Evolutionary conservation across 1,139 yeast genomes (phyloP).

Genomic region (Candida sp.): DNA sequence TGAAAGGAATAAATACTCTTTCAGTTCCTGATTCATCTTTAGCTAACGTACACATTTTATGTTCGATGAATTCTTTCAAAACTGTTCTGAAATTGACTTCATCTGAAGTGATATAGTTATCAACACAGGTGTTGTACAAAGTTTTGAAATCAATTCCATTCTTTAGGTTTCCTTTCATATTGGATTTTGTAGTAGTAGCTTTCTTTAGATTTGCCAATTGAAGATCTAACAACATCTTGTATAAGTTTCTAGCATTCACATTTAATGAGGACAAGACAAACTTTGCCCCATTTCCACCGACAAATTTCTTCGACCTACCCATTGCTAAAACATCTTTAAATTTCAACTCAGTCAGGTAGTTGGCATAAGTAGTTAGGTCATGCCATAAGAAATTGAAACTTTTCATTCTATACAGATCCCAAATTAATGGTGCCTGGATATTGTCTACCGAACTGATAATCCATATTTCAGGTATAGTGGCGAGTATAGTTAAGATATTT

Average conservation of each 20-base stretch:
- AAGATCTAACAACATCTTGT: slow-evolving; percentile 56
- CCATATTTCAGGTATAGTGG: slow-evolving; percentile 62
- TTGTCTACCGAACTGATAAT: slow-evolving; percentile 75
- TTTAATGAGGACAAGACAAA: slow-evolving; percentile 83
- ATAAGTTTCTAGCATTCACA: slow-evolving; percentile 70
- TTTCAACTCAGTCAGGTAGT: slow-evolving; percentile 68
- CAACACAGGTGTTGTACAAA: slow-evolving; percentile 67
- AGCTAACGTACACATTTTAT: slow-evolving; percentile 74
- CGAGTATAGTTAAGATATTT: slow-evolving; percentile 60
- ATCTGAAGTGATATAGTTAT: slow-evolving; percentile 80
- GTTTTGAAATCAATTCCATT: slow-evolving; percentile 61
- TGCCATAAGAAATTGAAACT: slow-evolving; percentile 84
- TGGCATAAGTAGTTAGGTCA: slow-evolving; percentile 72
- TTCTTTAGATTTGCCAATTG: slow-evolving; percentile 62
- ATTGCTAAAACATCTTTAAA: slow-evolving; percentile 71
- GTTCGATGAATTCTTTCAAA: slow-evolving; percentile 86
- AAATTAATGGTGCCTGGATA: slow-evolving; percentile 75
- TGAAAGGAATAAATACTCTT: slow-evolving; percentile 70
- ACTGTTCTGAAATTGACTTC: slow-evolving; percentile 80
- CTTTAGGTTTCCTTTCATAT: slow-evolving; percentile 46
- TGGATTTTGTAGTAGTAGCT: slow-evolving; percentile 22
- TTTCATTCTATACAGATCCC: slow-evolving; percentile 74
- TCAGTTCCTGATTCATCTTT: slow-evolving; percentile 73
- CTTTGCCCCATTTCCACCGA: slow-evolving; percentile 75
- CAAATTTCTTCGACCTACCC: slow-evolving; percentile 60